These are phyloP conservation scores for Ensete ventricosum DNA, from an alignment of 176 grass and related monocot genomes.

Conservation along the genomic window DNA sequence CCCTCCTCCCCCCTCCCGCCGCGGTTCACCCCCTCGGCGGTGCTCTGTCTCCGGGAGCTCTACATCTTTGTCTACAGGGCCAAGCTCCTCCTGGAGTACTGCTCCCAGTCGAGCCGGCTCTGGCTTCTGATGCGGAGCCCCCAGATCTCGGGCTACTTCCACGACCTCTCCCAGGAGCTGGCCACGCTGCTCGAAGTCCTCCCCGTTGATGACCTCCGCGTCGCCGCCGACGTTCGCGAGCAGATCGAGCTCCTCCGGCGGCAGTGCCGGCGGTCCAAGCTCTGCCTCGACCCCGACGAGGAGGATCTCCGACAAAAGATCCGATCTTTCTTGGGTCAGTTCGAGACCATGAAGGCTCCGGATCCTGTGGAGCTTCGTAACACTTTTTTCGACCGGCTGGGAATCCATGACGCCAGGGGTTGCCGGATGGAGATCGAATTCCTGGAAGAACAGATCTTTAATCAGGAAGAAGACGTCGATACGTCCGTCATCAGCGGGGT, in stretches of 20 bases:
- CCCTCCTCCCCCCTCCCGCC: neutral
- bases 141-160: slow-evolving; percentile 56
- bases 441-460: slow-evolving; percentile 81
- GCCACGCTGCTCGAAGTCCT: slow-evolving; percentile 74
- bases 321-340: slow-evolving; percentile 33
- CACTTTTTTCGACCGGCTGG: slow-evolving; percentile 39
- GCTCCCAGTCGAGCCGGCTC: slow-evolving; percentile 44
- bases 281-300: slow-evolving; percentile 46
- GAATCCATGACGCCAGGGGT: slow-evolving; percentile 34
- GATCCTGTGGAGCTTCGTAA: slow-evolving; percentile 29
- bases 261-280: slow-evolving; percentile 24
- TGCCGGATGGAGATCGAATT: slow-evolving; percentile 68
- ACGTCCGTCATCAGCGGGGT: slow-evolving; percentile 46
- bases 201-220: slow-evolving; percentile 39
- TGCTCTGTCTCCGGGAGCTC: slow-evolving; percentile 85
- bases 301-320: slow-evolving; percentile 39
- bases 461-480: slow-evolving; percentile 64
- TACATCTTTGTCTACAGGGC: slow-evolving; percentile 88
- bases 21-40: slow-evolving; percentile 36
- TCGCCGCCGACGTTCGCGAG: slow-evolving; percentile 42
- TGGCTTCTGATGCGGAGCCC: slow-evolving; percentile 54
- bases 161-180: slow-evolving; percentile 73
- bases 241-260: slow-evolving; percentile 49
- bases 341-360: slow-evolving; percentile 34
- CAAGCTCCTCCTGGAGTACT: slow-evolving; percentile 67